Base-by-base conservation (phyloP, 495 filamentous ascomycete genomes). In the Friedmanniomyces simplex region DNA sequence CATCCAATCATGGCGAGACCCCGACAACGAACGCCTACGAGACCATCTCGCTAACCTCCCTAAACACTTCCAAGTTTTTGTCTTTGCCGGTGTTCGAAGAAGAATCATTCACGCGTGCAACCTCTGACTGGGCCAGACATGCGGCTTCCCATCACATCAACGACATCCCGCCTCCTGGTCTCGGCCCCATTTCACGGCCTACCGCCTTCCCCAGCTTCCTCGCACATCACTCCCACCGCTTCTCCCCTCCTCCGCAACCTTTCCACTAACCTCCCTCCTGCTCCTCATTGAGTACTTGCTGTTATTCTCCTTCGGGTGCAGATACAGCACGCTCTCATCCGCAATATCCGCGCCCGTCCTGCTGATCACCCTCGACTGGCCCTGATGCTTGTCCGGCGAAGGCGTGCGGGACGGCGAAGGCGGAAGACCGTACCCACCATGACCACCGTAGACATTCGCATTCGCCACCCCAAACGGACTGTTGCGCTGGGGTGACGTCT, bases 181-280 rank as follows among this genome's bases (percentile, higher is more conserved):
- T 43, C 4, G 22, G 46, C 43, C 18, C 21, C 43, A 24, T 8
- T 18, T 11, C 16, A 6, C 16, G 18, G n/a, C 28, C 46, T 24
- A 24, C 46, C 46, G 46, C 22, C 58, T 16, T 68, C 74, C 41
- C 73, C 83, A 67, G 37, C 51, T 54, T 2, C 58, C 67, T 66
- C 75, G 26, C 74, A 77, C 25, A 25, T 78, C 75, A 26, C 79
- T 77, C n/a, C 73, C 74, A 8, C 26, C 48, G 25, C 79, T 80
- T 41, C 84, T 74, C 0, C 90, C 90, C 70, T 96, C 90, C 71
- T 96, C 90, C 1, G 83, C 90, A 47, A 88, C 72, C 70, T 88
- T 88, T 2, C 89, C 90, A 64, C 88, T 93, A 11, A 91, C 88
- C 63, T 88, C 83, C 51, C 89, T 75, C 50, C 70, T 71, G 52